Percentiles rank a stretch among this genome's conserved stretches.
These are phyloP conservation scores for Pezicula carpinea DNA, from an alignment of 2,329 filamentous ascomycete species.

Conservation along the genomic window DNA sequence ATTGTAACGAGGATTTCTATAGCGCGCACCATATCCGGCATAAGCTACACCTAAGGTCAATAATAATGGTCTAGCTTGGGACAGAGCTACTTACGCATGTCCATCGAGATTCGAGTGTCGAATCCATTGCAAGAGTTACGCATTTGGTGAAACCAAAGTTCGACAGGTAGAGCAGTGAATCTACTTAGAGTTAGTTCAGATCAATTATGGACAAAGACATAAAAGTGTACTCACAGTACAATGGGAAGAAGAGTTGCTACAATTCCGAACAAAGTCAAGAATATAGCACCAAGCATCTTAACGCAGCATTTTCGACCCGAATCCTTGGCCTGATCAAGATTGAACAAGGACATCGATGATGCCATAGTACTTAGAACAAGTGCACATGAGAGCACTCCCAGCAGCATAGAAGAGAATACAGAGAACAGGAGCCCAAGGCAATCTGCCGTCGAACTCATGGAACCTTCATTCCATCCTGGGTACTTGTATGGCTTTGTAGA, in stretches of 20 bases:
- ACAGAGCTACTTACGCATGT: slow-evolving; percentile 1
- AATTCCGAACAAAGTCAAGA: not conserved
- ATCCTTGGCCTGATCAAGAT: too few species aligned
- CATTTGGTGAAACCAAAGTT: slow-evolving; percentile 15
- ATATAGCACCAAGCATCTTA: not conserved
- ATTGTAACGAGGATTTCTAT: too few species aligned
- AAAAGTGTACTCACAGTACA: too few species aligned
- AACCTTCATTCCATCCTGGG: not conserved
- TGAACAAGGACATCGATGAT: too few species aligned
- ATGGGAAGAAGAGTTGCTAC: not conserved
- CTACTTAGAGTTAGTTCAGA: not conserved
- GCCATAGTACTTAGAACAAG: too few species aligned
- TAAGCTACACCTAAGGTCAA: too few species aligned
- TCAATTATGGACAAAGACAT: too few species aligned
- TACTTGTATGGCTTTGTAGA: slow-evolving; percentile 8
- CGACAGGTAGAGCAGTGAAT: slow-evolving; percentile 2
- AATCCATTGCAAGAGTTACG: slow-evolving; percentile 15
- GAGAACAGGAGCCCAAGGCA: not conserved
- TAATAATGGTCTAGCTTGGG: not conserved
- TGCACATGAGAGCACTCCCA: too few species aligned
- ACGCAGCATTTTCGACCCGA: too few species aligned
- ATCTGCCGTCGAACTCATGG: accelerated
- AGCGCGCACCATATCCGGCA: too few species aligned
- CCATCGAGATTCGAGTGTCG: slow-evolving; percentile 14
- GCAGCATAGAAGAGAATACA: too few species aligned